These are phyloP conservation scores for Pogostemon cablin DNA, from an alignment of 257 asterid genomes.

Conservation along the genomic window DNA sequence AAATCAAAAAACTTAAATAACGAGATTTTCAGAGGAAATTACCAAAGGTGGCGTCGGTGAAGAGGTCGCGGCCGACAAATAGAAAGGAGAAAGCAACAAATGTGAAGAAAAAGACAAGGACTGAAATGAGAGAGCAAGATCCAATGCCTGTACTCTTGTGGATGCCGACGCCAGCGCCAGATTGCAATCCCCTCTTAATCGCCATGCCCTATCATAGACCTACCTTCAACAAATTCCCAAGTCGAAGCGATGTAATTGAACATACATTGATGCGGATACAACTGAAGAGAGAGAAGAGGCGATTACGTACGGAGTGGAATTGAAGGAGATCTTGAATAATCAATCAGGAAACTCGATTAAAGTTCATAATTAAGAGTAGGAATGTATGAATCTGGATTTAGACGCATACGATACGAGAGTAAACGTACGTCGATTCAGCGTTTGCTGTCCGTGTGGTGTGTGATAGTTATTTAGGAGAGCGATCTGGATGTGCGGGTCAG, in stretches of 20 bases:
- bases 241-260: constrained; percentile 28
- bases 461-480: constrained; percentile 6
- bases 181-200: constrained; percentile 46
- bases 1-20: neutral
- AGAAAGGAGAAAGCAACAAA: constrained; percentile 46
- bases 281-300: constrained; percentile 12
- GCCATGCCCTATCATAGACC: constrained; percentile 53
- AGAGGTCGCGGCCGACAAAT: constrained; percentile 50
- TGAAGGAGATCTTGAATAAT: constrained; percentile 35
- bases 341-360: constrained; percentile 26
- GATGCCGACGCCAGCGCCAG: constrained; percentile 39
- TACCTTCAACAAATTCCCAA: constrained; percentile 37
- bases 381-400: constrained; percentile 12
- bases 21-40: constrained; percentile 24
- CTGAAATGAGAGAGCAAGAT: constrained; percentile 42
- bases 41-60: constrained; percentile 53
- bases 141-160: constrained; percentile 44
- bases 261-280: constrained; percentile 21
- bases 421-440: constrained; percentile 9
- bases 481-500: constrained; percentile 33
- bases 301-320: constrained; percentile 20
- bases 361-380: constrained; percentile 21
- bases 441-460: constrained; percentile 27
- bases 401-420: constrained; percentile 12
- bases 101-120: constrained; percentile 35